Evolutionary conservation across 805 yeast genomes (phyloP).

Genomic region (Kodamaea hsintzibuensis): DNA sequence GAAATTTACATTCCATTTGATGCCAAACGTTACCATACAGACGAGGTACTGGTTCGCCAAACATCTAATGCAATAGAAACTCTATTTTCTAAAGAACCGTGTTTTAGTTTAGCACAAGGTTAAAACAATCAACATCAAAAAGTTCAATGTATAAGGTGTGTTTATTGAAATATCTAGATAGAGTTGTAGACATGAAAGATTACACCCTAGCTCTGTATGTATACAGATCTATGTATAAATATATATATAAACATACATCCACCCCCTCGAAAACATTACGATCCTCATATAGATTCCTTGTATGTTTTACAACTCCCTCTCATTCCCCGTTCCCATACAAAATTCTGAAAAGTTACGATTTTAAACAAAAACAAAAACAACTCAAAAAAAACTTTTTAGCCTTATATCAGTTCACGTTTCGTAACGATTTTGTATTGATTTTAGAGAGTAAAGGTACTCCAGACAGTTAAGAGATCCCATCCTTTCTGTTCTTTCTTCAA

Average conservation of each 20-base stretch:
- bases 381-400: neutral
- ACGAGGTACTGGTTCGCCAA: slow-evolving; percentile 5
- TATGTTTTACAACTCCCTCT: neutral
- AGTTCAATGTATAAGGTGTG: neutral
- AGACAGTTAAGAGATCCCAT: neutral
- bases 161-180: too few species aligned
- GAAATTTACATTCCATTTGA: slow-evolving; percentile 2
- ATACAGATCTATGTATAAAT: too few species aligned
- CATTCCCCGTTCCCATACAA: neutral
- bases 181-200: too few species aligned
- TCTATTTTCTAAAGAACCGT: neutral
- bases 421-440: neutral
- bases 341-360: neutral
- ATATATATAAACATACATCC: neutral
- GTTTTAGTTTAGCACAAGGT: neutral
- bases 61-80: neutral
- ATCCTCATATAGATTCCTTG: neutral
- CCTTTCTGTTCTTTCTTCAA: neutral
- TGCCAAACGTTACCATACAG: neutral
- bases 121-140: neutral
- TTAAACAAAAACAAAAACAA: neutral
- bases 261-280: neutral
- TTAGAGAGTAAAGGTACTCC: neutral
- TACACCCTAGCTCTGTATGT: neutral
- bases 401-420: neutral